Evolutionary conservation across 1,284 basidiomycete genomes (phyloP), one percentile per base, ranked within the genome.

Genomic region (Stygiomarasmius scandens): DNA sequence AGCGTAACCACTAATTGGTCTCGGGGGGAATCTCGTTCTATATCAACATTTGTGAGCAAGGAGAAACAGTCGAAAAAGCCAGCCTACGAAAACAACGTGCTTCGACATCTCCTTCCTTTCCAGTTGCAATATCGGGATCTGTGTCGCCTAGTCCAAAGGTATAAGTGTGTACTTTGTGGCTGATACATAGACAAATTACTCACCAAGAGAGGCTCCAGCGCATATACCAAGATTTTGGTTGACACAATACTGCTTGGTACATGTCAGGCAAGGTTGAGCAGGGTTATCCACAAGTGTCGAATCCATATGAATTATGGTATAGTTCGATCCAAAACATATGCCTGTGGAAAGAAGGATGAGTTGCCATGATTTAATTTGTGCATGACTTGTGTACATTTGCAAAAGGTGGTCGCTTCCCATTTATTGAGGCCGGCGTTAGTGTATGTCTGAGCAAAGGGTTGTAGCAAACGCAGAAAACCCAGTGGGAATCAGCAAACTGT

Each of bases 41-140:
- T 24, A 14, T 38, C 32, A 38, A 29, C 29, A 36, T 49, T 50
- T 14, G 29, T 27, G 22, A 43, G n/a, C 16, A 46, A 12, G 27
- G 34, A n/a, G 29, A 2, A 20, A 22, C 11, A 25, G 6, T 19
- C 20, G 25, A 38, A 25, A 19, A 20, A 34, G 48, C 58, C 59
- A 53, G 58, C 94, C 67, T 74, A 96, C 95, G 93, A 75, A 97
- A 97, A 79, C 95, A 98, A 69, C 93, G 81, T 59, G 95, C 95
- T 75, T 96, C 92, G 36, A 98, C 93, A 72, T 97, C 95, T 23
- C 95, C 95, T 70, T 96, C 95, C 67, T 93, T 95, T n/a, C 95
- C 95, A 1, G 94, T 96, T 6, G 91, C 94, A 20, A 90, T 94
- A 72, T 98, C 95, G 22, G 89, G 90, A 73, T 98, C 86, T 36